Percentiles rank a stretch among this genome's conserved stretches.
These are phyloP conservation scores for Pseudocohnilembus persalinus DNA, from an alignment of 169 alveolate genomes.

Conservation along the genomic window DNA sequence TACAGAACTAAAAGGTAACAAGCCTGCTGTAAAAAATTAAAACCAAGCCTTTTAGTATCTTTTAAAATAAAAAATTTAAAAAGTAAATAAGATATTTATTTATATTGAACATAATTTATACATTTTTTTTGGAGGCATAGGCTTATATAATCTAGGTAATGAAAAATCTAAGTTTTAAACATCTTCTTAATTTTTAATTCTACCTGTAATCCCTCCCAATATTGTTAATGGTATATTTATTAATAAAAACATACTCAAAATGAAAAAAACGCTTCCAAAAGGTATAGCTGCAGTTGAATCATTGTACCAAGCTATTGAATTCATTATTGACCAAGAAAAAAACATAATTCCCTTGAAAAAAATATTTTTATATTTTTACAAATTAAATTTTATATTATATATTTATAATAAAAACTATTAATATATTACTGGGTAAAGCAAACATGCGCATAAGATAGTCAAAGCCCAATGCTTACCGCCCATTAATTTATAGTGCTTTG, in stretches of 20 bases:
- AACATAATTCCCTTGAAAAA: neutral
- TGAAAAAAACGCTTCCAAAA: constrained; percentile 16
- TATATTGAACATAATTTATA: constrained; percentile 1
- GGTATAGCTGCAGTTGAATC: constrained; percentile 33
- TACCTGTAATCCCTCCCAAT: constrained; percentile 28
- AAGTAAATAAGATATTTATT: neutral
- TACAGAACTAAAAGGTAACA: constrained; percentile 38
- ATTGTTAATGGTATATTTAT: constrained; percentile 36
- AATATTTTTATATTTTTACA: neutral
- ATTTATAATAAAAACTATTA: too few species aligned
- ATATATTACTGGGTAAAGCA: constrained; percentile 18
- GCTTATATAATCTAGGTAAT: constrained; percentile 20
- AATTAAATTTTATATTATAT: neutral
- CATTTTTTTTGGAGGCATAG: constrained; percentile 26
- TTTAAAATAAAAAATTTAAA: neutral
- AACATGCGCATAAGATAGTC: constrained; percentile 11
- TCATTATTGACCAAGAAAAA: constrained; percentile 5
- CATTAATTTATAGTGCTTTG: constrained; percentile 34
- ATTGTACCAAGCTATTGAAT: constrained; percentile 9
- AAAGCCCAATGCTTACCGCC: constrained; percentile 49
- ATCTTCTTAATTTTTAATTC: constrained; percentile 28
- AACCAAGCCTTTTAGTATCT: constrained; percentile 7
- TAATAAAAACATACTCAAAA: constrained; percentile 10
- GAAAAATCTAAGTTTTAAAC: constrained; percentile 1
- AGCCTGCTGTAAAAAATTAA: constrained; percentile 12